Conservation (phyloP, 2,329 filamentous ascomycete genomes). For the Claviceps fusiformis region DNA sequence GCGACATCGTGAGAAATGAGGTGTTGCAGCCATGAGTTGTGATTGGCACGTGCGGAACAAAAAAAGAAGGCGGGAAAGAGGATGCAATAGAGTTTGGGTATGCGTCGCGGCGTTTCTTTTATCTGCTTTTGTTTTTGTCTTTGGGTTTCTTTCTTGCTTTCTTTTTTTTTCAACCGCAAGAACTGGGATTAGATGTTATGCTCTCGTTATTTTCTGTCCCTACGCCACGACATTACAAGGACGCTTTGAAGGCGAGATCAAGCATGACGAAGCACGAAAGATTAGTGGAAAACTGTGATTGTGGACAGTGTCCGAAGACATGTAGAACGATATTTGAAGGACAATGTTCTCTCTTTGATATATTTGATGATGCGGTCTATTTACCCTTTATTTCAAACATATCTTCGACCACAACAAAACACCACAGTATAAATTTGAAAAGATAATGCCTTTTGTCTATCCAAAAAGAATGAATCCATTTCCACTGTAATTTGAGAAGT, state of each 20-base stretch:
- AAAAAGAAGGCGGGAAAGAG: not conserved
- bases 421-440: not conserved
- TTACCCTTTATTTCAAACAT: not conserved
- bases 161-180: not conserved
- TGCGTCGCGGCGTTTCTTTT: not conserved
- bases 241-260: not conserved
- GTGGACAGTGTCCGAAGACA: not conserved
- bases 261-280: not conserved
- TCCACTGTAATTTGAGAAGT: not conserved
- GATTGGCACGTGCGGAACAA: not conserved
- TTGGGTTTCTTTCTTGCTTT: not conserved
- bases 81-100: not conserved
- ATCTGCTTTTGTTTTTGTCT: not conserved
- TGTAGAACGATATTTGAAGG: not conserved
- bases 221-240: not conserved
- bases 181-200: not conserved
- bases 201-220: too few species aligned
- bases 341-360: not conserved
- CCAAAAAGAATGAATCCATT: not conserved
- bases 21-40: not conserved
- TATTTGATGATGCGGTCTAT: not conserved
- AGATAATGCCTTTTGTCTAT: not conserved
- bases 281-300: not conserved
- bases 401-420: too few species aligned
- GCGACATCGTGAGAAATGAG: constrained; percentile 3